Base-by-base conservation (phyloP, 176 grass and related monocot species). In the Saccharum spontaneum region DNA sequence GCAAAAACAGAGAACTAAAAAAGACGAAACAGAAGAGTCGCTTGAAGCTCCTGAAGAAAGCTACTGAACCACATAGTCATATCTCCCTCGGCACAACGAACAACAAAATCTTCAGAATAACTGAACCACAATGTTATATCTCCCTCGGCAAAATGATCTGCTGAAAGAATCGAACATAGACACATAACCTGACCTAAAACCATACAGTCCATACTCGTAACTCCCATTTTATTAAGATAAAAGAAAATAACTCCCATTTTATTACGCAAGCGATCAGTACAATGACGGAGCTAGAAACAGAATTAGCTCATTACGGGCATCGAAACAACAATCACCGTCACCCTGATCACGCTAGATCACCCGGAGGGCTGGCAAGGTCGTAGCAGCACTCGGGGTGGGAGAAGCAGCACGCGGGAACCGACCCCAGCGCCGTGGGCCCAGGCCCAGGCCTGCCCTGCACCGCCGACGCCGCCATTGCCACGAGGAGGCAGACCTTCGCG, bases 381-480 rank as follows among this genome's bases (percentile, higher is more conserved):
- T 80, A 12, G 70, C 82, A 89, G 31, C 82, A 85, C 0, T 85
- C 87, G 16, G 77, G 70, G 62, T 63, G 82, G 62, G 69, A 18
- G 62, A 48, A 8, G 71, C 87, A 89, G 71, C 82, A 89, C 9
- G 3, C 7, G 0, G 77, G 82, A 55, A 24, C 48, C 16, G 49
- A n/a, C 5, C 62, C 49, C 62, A 33, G 1, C 0, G 10, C 3
- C 39, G 62, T 0, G 9, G 71, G 39, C n/a, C 49, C 11, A 8
- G 46, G 8, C 16, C 66, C 3, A 31, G 40, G 50, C 39, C 82
- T 80, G 7, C 17, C 71, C 48, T 89, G 49, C 82, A 63, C 87
- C 16, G 31, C n/a, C 16, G 49, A 33, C 49, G 87, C 37, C 1
- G 30, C 77, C 82, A 85, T 81, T 3, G 73, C 65, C 77, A 81